Evolutionary conservation across 1,284 basidiomycete species (phyloP).

Genomic region (Microstroma glucosiphilum): DNA sequence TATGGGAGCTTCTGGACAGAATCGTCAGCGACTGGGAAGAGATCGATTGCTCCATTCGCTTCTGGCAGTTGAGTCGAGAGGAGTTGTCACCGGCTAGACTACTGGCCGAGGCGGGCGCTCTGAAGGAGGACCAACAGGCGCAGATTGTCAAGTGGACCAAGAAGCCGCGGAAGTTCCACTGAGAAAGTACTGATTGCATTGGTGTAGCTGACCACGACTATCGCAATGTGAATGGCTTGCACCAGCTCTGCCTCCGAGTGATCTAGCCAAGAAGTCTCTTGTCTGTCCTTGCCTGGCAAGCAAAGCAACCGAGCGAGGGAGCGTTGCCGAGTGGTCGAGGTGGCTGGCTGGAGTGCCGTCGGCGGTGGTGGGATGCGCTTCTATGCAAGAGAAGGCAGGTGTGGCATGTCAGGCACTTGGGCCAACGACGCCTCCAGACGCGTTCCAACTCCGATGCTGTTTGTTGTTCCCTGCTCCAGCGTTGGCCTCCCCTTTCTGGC

Average conservation of each 20-base stretch:
- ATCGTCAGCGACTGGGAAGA: conserved; percentile 38
- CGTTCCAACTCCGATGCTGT: no score
- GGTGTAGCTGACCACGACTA: not conserved
- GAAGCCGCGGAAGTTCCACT: conserved; percentile 4
- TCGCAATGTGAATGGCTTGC: not conserved
- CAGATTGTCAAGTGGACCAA: conserved; percentile 39
- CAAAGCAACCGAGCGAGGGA: no score
- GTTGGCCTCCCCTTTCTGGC: no score
- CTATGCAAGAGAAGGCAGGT: no score
- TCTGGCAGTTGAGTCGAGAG: conserved; percentile 39
- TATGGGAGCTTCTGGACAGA: conserved; percentile 46
- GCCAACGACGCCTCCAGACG: no score
- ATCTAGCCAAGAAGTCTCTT: no score
- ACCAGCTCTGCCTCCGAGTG: not conserved
- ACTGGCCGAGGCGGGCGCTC: conserved; percentile 38
- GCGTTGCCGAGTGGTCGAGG: no score
- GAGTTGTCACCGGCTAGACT: conserved; percentile 26
- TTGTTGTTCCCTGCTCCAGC: no score
- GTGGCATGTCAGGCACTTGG: no score
- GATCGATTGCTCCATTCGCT: conserved; percentile 47
- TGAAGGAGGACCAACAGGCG: conserved; percentile 38
- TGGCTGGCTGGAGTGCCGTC: no score
- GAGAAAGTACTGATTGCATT: not conserved
- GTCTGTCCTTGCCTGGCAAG: no score
- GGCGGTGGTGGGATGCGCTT: no score